These are phyloP conservation scores for Colletotrichum shisoi DNA, from an alignment of 2,329 filamentous ascomycete genomes.

Conservation along the genomic window DNA sequence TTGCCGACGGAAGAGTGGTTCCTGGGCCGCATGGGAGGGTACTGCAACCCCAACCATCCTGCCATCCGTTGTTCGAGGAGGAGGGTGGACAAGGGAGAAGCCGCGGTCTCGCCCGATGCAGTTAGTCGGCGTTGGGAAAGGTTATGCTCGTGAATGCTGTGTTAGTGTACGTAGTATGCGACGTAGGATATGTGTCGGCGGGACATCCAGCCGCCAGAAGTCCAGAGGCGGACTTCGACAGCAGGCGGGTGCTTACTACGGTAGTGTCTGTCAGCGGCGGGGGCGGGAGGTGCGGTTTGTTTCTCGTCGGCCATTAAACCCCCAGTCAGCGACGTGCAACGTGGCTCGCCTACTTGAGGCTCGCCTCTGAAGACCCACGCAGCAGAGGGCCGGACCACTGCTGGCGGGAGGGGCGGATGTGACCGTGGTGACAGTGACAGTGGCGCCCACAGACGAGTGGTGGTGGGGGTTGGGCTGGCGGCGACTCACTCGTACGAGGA, in stretches of 20 bases:
- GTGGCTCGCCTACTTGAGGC: constrained; percentile 41
- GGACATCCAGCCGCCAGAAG: neutral
- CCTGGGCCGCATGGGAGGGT: constrained; percentile 28
- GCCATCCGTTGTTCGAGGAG: constrained; percentile 31
- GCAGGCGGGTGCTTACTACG: neutral
- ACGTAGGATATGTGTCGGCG: neutral
- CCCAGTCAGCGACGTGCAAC: constrained; percentile 40
- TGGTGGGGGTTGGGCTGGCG: constrained; percentile 22
- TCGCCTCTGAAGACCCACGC: constrained; percentile 39
- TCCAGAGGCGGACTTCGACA: constrained; percentile 6
- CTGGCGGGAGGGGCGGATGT: constrained; percentile 39
- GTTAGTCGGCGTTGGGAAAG: constrained; percentile 8
- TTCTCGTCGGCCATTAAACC: constrained; percentile 33
- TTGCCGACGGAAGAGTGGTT: constrained; percentile 36
- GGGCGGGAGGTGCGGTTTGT: constrained; percentile 28
- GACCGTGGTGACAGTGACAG: constrained; percentile 28
- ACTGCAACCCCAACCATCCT: constrained; percentile 20
- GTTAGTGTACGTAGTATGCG: too few relatives aligned
- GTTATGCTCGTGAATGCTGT: constrained; percentile 3
- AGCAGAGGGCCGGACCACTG: constrained; percentile 36
- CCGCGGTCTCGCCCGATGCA: constrained; percentile 27
- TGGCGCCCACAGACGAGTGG: constrained; percentile 27
- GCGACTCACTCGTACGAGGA: constrained; percentile 15
- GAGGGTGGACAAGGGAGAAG: constrained; percentile 18
- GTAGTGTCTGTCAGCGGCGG: constrained; percentile 10